Base-by-base conservation (phyloP, 306 rosid species). In the Benincasa hispida region DNA sequence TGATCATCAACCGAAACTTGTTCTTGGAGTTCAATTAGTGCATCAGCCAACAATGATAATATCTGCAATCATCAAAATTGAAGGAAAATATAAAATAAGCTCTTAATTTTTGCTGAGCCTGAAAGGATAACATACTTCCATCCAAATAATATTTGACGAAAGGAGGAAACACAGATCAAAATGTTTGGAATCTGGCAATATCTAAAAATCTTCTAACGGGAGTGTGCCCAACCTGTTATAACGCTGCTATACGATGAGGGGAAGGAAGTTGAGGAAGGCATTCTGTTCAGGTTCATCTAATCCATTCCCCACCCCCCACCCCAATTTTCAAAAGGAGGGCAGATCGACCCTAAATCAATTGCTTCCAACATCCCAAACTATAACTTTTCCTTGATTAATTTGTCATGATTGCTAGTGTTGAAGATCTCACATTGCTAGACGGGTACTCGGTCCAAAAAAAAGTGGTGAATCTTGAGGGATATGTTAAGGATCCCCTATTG, bases 1-100 rank as follows among this genome's bases (percentile, higher is more conserved):
- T 86, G 90, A 60, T 87, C 93, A 39, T 84, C 91, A 39, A 76
- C 91, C 89, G 85, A 74, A 81, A 85, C 91, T 80, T 90, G 96
- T 81, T 94, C 98, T 82, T 84, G 94, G 77, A 94, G 91, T 88
- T 93, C 97, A 80, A 85, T 78, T 78, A 94, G 81, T 34, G 87
- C 89, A 84, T 91, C 98, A 18, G 96, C 95, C 89, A 94, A 75
- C 48, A 90, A 85, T 63, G 93, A 91, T 79, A 91, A 84, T 77
- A 91, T 91, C 98, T 94, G 88, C 89, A 82, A 81, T 50, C 42
- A 32, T 53, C 34, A 62, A 53, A 76, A 62, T 73, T 37, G 66
- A 22, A 65, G 39, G 32, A 79, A 74, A 51, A 8, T 50, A 53
- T 9, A 55, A 27, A 78, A 19, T 5, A 32, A 21, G 45, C 78